Percentiles rank a stretch among this genome's conserved stretches.
Evolutionary conservation across 2,329 filamentous ascomycete genomes (phyloP).

Genomic region (Aspergillus novoparasiticus): DNA sequence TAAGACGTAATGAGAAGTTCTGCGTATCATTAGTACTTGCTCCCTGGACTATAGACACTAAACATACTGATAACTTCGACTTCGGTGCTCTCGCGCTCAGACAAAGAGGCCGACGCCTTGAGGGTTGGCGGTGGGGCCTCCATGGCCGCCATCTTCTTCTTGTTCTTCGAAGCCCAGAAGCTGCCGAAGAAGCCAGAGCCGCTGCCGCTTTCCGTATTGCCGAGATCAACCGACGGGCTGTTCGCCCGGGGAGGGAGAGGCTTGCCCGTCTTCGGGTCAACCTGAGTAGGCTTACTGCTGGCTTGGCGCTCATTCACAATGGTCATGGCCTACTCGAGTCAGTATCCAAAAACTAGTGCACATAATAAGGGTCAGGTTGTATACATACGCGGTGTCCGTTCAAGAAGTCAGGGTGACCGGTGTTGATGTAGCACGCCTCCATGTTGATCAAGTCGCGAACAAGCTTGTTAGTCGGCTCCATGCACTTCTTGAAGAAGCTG

Average conservation of each 20-base stretch:
- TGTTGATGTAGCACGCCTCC: conserved; percentile 98
- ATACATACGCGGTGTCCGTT: conserved; percentile 80
- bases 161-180: conserved; percentile 99
- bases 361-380: not conserved
- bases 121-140: conserved; percentile 89
- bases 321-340: conserved; percentile 73
- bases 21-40: conserved; percentile 40
- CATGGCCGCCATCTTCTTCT: conserved; percentile 99
- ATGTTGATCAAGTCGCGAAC: conserved; percentile 90
- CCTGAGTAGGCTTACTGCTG: conserved; percentile 81
- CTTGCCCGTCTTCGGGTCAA: conserved; percentile 98
- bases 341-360: conserved; percentile 12
- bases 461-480: conserved; percentile 97
- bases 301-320: conserved; percentile 93
- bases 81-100: conserved; percentile 91
- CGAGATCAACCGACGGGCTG: conserved; percentile 69
- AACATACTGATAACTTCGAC: conserved; percentile 95
- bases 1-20: conserved; percentile 95
- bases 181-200: conserved; percentile 89
- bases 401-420: conserved; percentile 94
- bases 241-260: conserved; percentile 77
- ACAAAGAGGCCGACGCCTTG: conserved; percentile 91
- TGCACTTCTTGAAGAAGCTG: conserved; percentile 93
- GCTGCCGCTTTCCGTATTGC: conserved; percentile 56
- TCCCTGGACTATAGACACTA: not conserved